phyloP scores from a whole-genome alignment of 805 yeast genomes.

The Isabelozyma pseudorhagii region DNA sequence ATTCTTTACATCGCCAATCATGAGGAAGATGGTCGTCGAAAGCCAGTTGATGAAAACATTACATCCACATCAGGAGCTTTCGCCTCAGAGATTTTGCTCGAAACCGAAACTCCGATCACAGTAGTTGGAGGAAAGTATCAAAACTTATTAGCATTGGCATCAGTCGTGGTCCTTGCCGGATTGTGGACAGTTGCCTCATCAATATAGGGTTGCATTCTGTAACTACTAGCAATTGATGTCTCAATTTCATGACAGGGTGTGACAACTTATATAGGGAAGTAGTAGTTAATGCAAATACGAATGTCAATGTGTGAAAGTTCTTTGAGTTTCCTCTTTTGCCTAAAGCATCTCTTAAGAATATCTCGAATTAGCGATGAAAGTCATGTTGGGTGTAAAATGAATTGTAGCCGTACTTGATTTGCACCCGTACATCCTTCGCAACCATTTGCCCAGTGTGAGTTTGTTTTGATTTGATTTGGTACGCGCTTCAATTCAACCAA shows the following conservation, averaged over 20 bases:
- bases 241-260: too few species aligned
- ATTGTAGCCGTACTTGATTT: too few species aligned
- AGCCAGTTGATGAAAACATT: neutral
- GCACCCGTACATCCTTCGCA: neutral
- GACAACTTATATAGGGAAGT: too few species aligned
- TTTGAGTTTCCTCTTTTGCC: too few species aligned
- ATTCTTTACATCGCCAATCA: conserved; percentile 36
- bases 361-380: too few species aligned
- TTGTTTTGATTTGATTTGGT: neutral
- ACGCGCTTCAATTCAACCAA: neutral
- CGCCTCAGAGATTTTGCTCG: neutral
- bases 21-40: conserved; percentile 18
- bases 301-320: too few species aligned
- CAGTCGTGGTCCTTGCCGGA: neutral
- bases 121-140: neutral
- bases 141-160: neutral
- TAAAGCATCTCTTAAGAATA: too few species aligned
- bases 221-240: too few species aligned
- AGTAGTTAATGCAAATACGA: too few species aligned
- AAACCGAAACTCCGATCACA: neutral
- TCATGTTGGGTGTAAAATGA: too few species aligned
- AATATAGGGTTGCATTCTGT: too few species aligned
- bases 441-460: neutral
- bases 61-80: neutral
- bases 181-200: neutral